Base-by-base conservation (phyloP, 2,329 filamentous ascomycete species). In the Thermoascus crustaceus region DNA sequence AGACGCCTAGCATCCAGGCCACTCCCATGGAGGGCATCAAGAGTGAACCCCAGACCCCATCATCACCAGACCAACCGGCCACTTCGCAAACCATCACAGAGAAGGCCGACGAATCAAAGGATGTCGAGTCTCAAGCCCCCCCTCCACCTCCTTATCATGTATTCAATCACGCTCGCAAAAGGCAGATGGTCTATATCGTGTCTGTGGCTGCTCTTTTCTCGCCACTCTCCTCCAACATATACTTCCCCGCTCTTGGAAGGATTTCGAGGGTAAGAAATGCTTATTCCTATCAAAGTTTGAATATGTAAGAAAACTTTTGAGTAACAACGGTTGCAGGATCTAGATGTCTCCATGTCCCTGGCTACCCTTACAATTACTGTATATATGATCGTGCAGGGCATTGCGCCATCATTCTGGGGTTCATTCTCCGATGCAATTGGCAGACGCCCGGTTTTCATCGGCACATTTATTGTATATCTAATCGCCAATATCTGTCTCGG, bases 331-430 rank as follows among this genome's bases (percentile, higher is more conserved):
- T 13, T 29, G 9, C 18, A 48, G 37, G 41, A 53, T 13, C 39
- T 59, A 5, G 18, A 49, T 21, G 37, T 57, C 26, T 55, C 48
- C 5, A 48, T 50, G 32, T 43, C 52, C 8, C 38, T 57, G 2
- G 46, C 55, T 11, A 57, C 53, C 8, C 41, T 63, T n/a, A 62
- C 60, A 1, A 50, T 63, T 11, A 63, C 60, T 0, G 40, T 58
- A 22, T 75, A 73, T 43, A 65, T 71, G 50, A 57, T 73, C 32
- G 53, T 72, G 3, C 71, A 74, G 50, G 72, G 67, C 4, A 48
- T 73, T 10, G 63, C 67, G 3, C 69, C 71, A 0, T 54, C 63
- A 3, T 55, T 73, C 33, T 73, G 67, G 64, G 67, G 64, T 5
- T 60, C 68, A 0, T 51, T 74, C 6, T 68, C 69, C 1, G 71